Conservation (phyloP, 2,329 filamentous ascomycete genomes). For the Acephala macrosclerotiorum region DNA sequence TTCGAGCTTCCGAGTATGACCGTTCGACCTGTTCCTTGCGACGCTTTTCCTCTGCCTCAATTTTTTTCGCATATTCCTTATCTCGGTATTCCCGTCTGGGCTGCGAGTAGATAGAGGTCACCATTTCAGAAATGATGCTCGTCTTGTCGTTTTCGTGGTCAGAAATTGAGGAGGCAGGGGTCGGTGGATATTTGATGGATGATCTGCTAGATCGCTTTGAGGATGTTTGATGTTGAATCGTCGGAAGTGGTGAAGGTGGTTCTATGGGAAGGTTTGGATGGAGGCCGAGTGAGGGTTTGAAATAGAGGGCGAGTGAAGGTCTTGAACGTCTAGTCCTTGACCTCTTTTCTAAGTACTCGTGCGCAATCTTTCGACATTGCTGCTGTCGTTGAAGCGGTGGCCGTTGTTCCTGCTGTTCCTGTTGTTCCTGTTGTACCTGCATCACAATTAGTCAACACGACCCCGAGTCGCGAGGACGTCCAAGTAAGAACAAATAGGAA, state of each 20-base stretch:
- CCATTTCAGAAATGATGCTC: conserved; percentile 11
- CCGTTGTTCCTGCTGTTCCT: neutral
- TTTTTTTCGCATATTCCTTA: conserved; percentile 6
- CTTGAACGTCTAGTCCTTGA: neutral
- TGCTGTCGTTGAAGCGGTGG: conserved; percentile 6
- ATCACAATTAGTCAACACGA: neutral
- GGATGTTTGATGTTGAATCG: neutral
- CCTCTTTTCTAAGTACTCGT: conserved; percentile 5
- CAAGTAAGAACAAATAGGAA: neutral
- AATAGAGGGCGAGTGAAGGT: neutral
- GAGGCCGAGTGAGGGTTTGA: conserved; percentile 9
- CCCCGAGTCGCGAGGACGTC: neutral
- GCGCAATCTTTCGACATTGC: conserved; percentile 5
- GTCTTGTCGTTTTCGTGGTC: conserved; percentile 7
- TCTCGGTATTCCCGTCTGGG: conserved; percentile 7
- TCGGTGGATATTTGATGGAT: neutral
- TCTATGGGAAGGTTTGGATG: conserved; percentile 19
- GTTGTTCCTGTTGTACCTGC: conserved; percentile 3
- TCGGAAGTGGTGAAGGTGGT: neutral
- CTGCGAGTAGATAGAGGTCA: neutral
- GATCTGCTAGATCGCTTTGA: neutral
- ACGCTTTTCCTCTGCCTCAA: conserved; percentile 14
- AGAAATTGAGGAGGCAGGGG: neutral
- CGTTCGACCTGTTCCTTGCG: conserved; percentile 11
- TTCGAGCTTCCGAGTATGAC: conserved; percentile 8